Base-by-base conservation (phyloP, 495 filamentous ascomycete species). In the Delitschia confertaspora region DNA sequence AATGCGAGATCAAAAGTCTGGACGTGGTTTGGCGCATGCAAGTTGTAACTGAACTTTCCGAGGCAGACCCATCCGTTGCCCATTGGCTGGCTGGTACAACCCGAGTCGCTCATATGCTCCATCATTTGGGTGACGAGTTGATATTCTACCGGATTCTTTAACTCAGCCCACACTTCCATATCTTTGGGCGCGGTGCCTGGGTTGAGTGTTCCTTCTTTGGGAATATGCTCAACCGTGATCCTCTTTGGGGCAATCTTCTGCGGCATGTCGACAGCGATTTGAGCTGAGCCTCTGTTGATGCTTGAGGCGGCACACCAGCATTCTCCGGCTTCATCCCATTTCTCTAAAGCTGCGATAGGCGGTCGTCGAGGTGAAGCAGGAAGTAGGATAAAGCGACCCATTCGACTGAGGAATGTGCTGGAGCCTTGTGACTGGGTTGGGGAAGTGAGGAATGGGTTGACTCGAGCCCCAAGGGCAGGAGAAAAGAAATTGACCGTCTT, bases 141-240 rank as follows among this genome's bases (percentile, higher is more conserved):
- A 30, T 16, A 45, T 9, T 17, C 29, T 4, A 47, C 33, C 6
- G 23, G 47, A 21, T 42, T 60, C 31, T 6, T 53, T 46, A 74
- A 57, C 6, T 63, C 54, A 4, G 61, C 69, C 71, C 76, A 79
- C 16, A 84, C 55, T 50, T 84, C 79, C 31, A 84, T 65, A 16
- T 75, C 64, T 32, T 61, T 65, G 5, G 81, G 81, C 46, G 72
- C 75, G 17, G 75, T 64, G 2, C 13, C 17, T 16, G 74, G 69
- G 47, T 80, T 68, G 22, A 73, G 58, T 0, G 75, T 72, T 3
- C 66, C 72, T 11, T 53, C 51, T 8, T 67, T 63, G 3, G 73
- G 57, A 30, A 82, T 71, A 55, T 84, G 78, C 53, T 85, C 81
- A 34, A 84, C 58, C 3, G 76, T 72, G 17, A 84, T 43, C 36